Evolutionary conservation across 371 early-diverging fungal species (phyloP).

Genomic region (Apophysomyces sp.): DNA sequence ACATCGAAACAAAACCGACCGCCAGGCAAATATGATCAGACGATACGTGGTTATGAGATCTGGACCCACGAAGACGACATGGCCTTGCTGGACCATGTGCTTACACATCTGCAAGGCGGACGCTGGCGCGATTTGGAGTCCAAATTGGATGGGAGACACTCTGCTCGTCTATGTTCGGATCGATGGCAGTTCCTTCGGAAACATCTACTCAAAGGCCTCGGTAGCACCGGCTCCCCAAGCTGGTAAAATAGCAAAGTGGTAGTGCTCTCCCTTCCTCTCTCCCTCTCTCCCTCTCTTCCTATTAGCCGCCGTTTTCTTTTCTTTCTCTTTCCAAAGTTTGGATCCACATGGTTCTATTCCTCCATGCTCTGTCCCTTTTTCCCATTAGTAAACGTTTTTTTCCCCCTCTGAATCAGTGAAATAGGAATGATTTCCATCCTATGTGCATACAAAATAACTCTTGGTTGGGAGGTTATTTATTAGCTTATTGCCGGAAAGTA

Average conservation of each 20-base stretch:
- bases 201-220: slow-evolving; percentile 9
- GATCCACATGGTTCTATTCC: not conserved
- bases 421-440: too few relatives aligned
- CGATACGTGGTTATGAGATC: slow-evolving; percentile 40
- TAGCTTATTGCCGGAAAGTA: too few relatives aligned
- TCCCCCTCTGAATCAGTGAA: too few relatives aligned
- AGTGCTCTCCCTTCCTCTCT: too few relatives aligned
- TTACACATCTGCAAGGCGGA: slow-evolving; percentile 10
- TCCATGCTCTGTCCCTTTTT: not conserved
- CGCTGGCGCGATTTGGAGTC: slow-evolving; percentile 20
- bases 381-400: not conserved
- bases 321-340: not conserved
- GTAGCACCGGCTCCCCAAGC: not conserved
- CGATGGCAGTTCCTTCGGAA: slow-evolving; percentile 21
- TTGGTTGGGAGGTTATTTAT: too few relatives aligned
- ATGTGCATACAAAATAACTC: too few relatives aligned
- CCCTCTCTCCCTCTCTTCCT: not conserved
- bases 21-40: slow-evolving; percentile 32
- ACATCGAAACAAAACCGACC: not conserved
- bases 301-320: not conserved
- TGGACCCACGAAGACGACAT: slow-evolving; percentile 28
- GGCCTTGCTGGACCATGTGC: slow-evolving; percentile 18
- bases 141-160: slow-evolving; percentile 20
- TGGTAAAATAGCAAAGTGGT: not conserved
- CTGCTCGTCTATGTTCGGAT: slow-evolving; percentile 13